These are phyloP conservation scores for Salvia splendens DNA, from an alignment of 257 asterid genomes.

Conservation along the genomic window DNA sequence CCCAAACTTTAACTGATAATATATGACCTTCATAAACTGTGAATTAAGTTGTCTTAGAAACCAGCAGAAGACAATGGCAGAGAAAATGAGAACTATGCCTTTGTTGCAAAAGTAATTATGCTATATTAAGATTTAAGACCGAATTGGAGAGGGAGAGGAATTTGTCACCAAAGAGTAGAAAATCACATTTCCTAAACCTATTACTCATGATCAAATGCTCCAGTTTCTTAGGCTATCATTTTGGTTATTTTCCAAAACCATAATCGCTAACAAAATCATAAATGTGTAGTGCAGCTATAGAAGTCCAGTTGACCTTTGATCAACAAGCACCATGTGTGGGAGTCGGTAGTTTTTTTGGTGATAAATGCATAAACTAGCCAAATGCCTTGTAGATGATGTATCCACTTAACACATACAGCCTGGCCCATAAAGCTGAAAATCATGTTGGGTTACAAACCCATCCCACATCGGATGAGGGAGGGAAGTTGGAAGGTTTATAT, in stretches of 20 bases:
- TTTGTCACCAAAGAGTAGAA: not conserved
- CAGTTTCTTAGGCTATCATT: not conserved
- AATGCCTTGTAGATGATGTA: slow-evolving; percentile 6
- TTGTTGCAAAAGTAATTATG: not conserved
- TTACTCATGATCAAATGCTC: not conserved
- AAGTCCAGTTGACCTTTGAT: not conserved
- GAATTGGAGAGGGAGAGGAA: slow-evolving; percentile 2
- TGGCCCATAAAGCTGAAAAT: not conserved
- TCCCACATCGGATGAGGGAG: too few species aligned
- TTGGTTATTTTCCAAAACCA: not conserved
- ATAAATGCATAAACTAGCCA: not conserved
- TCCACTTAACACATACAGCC: slow-evolving; percentile 7
- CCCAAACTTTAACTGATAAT: slow-evolving; percentile 77
- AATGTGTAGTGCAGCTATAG: not conserved
- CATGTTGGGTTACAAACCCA: too few species aligned
- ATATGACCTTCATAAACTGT: slow-evolving; percentile 74
- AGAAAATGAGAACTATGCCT: slow-evolving; percentile 14
- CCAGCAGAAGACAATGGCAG: slow-evolving; percentile 18
- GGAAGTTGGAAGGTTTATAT: too few species aligned
- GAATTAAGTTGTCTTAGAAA: slow-evolving; percentile 30
- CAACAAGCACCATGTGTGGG: not conserved
- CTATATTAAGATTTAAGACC: not conserved
- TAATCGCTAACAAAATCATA: not conserved
- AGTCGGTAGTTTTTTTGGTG: not conserved
- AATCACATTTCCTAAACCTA: not conserved